Conservation (phyloP, 2,329 filamentous ascomycete genomes). For the Camptophora hylomeconis region DNA sequence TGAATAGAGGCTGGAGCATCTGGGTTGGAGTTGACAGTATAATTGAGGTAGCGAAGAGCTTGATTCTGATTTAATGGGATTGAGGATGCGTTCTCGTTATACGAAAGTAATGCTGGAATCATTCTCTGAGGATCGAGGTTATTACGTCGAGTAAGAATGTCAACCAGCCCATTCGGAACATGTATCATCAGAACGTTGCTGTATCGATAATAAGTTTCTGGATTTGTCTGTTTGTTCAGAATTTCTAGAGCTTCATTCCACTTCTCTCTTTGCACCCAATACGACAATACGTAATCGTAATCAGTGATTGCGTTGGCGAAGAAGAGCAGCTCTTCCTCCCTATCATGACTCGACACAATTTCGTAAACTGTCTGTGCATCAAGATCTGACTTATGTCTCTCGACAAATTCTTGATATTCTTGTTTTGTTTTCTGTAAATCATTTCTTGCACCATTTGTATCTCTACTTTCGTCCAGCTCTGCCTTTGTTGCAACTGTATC, state of each 20-base stretch:
- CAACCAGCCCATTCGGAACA: constrained; percentile 71
- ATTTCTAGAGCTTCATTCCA: constrained; percentile 81
- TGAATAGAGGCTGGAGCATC: constrained; percentile 76
- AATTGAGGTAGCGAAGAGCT: constrained; percentile 84
- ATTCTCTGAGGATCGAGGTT: constrained; percentile 75
- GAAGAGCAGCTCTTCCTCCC: constrained; percentile 82
- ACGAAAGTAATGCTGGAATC: constrained; percentile 86
- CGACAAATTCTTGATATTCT: constrained; percentile 82
- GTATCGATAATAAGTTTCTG: constrained; percentile 91
- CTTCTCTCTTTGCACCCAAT: constrained; percentile 92
- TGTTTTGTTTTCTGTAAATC: constrained; percentile 57
- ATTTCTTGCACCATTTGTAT: constrained; percentile 56
- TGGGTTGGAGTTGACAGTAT: constrained; percentile 72
- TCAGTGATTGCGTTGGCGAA: constrained; percentile 84
- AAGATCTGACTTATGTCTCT: constrained; percentile 71
- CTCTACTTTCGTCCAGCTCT: constrained; percentile 60
- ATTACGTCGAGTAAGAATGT: constrained; percentile 84
- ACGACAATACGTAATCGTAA: constrained; percentile 86
- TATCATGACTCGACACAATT: constrained; percentile 85
- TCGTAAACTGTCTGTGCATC: constrained; percentile 91
- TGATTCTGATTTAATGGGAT: constrained; percentile 67
- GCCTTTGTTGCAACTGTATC: constrained; percentile 86
- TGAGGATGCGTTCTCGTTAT: constrained; percentile 61
- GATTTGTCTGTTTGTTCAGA: constrained; percentile 81
- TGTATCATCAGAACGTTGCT: constrained; percentile 94